Evolutionary conservation across 2,329 filamentous ascomycete species (phyloP), one percentile per base, ranked within the genome.

Genomic region (Fusarium buxicola): DNA sequence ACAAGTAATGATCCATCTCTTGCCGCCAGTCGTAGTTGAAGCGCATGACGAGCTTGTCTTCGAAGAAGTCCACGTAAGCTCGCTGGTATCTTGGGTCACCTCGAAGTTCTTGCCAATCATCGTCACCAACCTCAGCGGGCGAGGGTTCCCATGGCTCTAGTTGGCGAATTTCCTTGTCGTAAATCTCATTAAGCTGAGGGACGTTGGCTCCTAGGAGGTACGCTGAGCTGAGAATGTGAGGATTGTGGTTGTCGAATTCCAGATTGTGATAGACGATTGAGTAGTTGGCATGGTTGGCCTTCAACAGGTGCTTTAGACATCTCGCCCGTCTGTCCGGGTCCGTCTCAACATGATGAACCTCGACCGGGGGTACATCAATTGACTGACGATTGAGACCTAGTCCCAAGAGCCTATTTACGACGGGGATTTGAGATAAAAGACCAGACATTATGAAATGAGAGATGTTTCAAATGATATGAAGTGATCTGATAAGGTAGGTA

Each of bases 51-150:
- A 98, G 81, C 70, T 92, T 88, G 74, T 99, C 95, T 75, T 99
- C 95, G 73, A 96, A 98, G 74, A 95, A 98, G 74, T 99, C 94
- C 53, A 99, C 82, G 72, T 89, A 99, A 1, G 93, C 94, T 58
- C 94, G 86, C 76, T 99, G 92, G 72, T 96, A 97, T 61, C 81
- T 86, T 69, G 84, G 84, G 73, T 92, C 87, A 18, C 94, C 94
- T 28, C 97, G 75, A 69, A 88, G 95, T 55, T 94, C 90, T 63
- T 89, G 84, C 94, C 95, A 99, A 74, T 99, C 95, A 54, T 89
- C 84, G 61, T 88, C 84, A 15, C 88, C 86, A 47, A 99, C 86
- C 77, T 99, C 95, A 5, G 89, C 87, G 0, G 95, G 95, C 2
- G 94, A 92, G 66, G 94, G 89, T 50, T 80, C 76, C 95, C 95